Percentiles rank a stretch among this genome's conserved stretches.
Evolutionary conservation across 2,329 filamentous ascomycete species (phyloP).

Genomic region (Aspergillus udagawae): DNA sequence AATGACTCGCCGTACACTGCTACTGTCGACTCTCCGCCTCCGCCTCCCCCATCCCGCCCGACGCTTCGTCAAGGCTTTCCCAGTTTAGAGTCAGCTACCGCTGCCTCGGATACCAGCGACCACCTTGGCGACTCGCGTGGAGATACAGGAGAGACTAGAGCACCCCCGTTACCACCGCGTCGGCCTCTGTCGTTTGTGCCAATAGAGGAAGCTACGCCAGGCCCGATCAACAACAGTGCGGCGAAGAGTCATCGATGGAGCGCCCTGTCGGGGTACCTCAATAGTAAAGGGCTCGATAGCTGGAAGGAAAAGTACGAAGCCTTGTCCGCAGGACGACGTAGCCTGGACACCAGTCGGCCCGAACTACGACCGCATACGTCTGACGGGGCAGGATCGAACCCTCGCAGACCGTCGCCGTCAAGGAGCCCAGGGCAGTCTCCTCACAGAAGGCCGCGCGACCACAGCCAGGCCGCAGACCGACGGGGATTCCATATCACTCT

Average conservation of each 20-base stretch:
- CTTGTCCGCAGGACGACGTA: constrained; percentile 22
- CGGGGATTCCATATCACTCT: constrained; percentile 50
- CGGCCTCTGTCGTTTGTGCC: constrained; percentile 29
- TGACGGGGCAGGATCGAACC: constrained; percentile 15
- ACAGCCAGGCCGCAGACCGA: constrained; percentile 6
- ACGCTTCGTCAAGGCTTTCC: not conserved
- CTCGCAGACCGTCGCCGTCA: constrained; percentile 15
- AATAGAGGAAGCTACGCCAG: constrained; percentile 17
- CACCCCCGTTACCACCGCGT: constrained; percentile 8
- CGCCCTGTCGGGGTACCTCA: constrained; percentile 22
- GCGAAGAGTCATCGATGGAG: constrained; percentile 27
- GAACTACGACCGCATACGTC: constrained; percentile 21
- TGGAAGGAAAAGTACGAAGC: constrained; percentile 24
- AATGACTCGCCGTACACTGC: not conserved
- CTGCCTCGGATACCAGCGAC: not conserved
- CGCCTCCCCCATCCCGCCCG: not conserved
- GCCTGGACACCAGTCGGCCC: constrained; percentile 26
- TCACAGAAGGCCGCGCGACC: constrained; percentile 9
- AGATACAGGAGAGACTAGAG: not conserved
- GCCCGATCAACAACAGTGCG: constrained; percentile 4
- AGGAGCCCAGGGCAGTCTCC: constrained; percentile 29
- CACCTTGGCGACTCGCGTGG: not conserved
- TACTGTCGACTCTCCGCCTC: not conserved
- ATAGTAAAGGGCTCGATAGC: constrained; percentile 14
- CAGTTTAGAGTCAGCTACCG: not conserved